Evolutionary conservation across 73 alveolate genomes (phyloP), one percentile per base, ranked within the genome.

Genomic region (Tetrahymena thermophila): DNA sequence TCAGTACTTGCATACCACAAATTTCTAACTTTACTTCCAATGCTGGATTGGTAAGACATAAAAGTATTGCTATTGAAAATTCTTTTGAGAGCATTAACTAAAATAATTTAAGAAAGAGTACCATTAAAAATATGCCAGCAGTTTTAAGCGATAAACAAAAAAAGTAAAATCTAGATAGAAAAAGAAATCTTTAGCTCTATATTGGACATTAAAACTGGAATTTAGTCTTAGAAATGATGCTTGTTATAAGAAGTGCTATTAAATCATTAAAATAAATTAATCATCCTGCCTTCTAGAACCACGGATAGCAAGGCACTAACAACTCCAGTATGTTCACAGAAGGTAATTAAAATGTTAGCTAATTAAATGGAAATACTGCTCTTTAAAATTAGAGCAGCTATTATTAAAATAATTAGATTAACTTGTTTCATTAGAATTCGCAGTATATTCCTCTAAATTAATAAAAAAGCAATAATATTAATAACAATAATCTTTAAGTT

Each of bases 231-330:
- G 97, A 98, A 84, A 97, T 98, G 93, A 98, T 98, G 99, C 96
- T 98, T n/a, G 99, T 99, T 17, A 98, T 98, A 35, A 97, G 98
- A 96, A 96, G 96, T 85, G 99, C 99, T 35, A 97, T 98, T 35
- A 97, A 98, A 50, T 71, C 89, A 31, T 94, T 96, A 9, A 37
- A 85, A 15, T 93, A 71, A 31, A 71, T 71, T 19, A 71, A 71
- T 25, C 89, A 71, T n/a, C 89, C 89, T 71, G 89, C 89, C 1
- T 23, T 71, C 23, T 25, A 71, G 11, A 71, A 71, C 23, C 89
- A 71, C 21, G 35, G 37, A 19, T 19, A n/a, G 85, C 14, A 57
- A 71, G 89, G 89, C 4, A 2, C 37, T 7, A 31, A 28, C 40
- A 71, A 28, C 31, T n/a, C 40, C 0, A 71, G 35, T 34, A 25